Evolutionary conservation across 2,329 filamentous ascomycete genomes (phyloP).

Genomic region (Raffaelea albimanens): DNA sequence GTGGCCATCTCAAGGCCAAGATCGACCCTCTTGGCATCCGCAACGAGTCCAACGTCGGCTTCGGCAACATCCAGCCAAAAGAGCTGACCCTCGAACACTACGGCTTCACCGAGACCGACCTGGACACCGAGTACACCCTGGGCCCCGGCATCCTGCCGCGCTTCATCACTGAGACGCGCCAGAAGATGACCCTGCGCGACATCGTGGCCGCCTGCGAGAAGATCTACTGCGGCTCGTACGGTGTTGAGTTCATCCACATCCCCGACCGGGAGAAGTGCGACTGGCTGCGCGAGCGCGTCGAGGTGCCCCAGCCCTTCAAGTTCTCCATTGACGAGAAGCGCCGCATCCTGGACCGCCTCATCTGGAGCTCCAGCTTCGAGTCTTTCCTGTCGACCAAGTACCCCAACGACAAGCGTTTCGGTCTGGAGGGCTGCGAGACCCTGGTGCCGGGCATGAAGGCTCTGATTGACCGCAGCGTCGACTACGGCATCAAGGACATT

Average conservation of each 20-base stretch:
- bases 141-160: conserved; percentile 91
- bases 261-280: conserved; percentile 96
- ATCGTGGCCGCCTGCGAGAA: conserved; percentile 89
- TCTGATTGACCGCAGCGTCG: conserved; percentile 93
- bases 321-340: conserved; percentile 98
- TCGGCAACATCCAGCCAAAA: conserved; percentile 80
- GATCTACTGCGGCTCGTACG: conserved; percentile 95
- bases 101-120: conserved; percentile 86
- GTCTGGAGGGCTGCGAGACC: conserved; percentile 93
- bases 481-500: conserved; percentile 98
- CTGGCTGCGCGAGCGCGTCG: conserved; percentile 91
- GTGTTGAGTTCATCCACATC: conserved; percentile 98
- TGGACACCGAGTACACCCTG: conserved; percentile 83
- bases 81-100: conserved; percentile 92
- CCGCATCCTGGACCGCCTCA: conserved; percentile 90
- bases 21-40: conserved; percentile 95
- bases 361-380: conserved; percentile 98
- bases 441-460: conserved; percentile 99
- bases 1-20: conserved; percentile 95
- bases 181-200: conserved; percentile 95
- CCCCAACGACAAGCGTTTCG: conserved; percentile 99
- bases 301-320: conserved; percentile 90
- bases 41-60: conserved; percentile 64
- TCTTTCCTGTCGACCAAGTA: conserved; percentile 93
- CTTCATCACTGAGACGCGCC: conserved; percentile 78